Conservation (phyloP, 257 asterid species). For the Nicotiana sylvestris region DNA sequence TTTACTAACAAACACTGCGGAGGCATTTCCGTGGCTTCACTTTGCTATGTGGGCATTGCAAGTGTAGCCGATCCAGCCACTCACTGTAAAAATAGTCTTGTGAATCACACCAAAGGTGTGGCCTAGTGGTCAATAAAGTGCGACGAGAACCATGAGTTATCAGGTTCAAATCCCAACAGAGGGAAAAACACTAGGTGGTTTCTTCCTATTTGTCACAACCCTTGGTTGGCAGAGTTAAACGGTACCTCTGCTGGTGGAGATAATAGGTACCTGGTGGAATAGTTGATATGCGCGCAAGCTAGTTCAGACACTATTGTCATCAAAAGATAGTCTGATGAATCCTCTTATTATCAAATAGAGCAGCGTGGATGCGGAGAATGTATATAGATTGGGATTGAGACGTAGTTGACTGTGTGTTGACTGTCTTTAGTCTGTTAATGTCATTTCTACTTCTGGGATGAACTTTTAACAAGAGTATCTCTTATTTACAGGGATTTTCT, state of each 20-base stretch:
- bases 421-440: background rate
- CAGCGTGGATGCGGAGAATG: background rate
- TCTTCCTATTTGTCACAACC: no score
- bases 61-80: background rate
- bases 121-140: no score
- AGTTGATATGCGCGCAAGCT: no score
- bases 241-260: no score
- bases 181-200: no score
- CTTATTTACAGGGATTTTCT: constrained; percentile 46
- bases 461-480: constrained; percentile 2
- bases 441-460: background rate
- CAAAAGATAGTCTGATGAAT: background rate
- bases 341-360: background rate
- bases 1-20: background rate
- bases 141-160: no score
- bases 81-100: background rate
- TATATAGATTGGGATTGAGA: background rate
- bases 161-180: no score
- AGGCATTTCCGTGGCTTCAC: background rate
- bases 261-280: no score
- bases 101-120: background rate
- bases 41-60: background rate
- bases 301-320: no score
- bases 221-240: no score
- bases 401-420: background rate